These are phyloP conservation scores for Lasiodiplodia sp. DNA, from an alignment of 2,329 filamentous ascomycete genomes.

Conservation along the genomic window DNA sequence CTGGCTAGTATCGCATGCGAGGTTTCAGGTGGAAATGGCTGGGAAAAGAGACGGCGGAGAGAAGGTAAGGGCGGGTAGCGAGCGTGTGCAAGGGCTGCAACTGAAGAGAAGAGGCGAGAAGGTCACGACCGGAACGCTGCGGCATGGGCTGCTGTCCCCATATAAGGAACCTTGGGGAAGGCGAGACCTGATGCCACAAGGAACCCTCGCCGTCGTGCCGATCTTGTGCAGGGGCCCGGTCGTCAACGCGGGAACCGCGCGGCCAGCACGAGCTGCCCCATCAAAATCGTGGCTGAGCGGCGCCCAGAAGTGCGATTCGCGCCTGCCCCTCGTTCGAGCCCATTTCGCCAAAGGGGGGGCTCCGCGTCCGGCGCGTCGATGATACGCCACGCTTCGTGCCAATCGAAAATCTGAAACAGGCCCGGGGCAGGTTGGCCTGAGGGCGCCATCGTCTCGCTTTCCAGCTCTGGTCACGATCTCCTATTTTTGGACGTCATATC, in stretches of 20 bases:
- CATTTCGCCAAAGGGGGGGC: conserved; percentile 21
- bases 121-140: conserved; percentile 14
- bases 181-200: conserved; percentile 26
- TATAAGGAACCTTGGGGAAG: conserved; percentile 18
- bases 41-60: conserved; percentile 5
- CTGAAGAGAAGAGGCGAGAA: conserved; percentile 12
- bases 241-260: conserved; percentile 26
- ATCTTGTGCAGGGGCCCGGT: conserved; percentile 23
- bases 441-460: not conserved
- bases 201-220: conserved; percentile 18
- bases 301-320: conserved; percentile 7
- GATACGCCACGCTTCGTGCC: conserved; percentile 21
- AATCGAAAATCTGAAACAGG: conserved; percentile 29
- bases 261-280: conserved; percentile 26
- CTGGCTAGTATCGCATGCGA: conserved; percentile 27
- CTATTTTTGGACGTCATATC: conserved; percentile 30
- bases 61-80: conserved; percentile 23
- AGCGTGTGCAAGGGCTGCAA: conserved; percentile 22
- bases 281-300: conserved; percentile 27
- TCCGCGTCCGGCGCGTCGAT: conserved; percentile 11
- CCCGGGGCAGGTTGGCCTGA: conserved; percentile 11
- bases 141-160: conserved; percentile 24
- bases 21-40: conserved; percentile 24
- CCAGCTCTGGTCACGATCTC: conserved; percentile 18
- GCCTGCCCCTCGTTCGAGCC: conserved; percentile 25